Evolutionary conservation across 768 basidiomycete species (phyloP), one percentile per base, ranked within the genome.

Genomic region (Leccinum olivaceopallidum): DNA sequence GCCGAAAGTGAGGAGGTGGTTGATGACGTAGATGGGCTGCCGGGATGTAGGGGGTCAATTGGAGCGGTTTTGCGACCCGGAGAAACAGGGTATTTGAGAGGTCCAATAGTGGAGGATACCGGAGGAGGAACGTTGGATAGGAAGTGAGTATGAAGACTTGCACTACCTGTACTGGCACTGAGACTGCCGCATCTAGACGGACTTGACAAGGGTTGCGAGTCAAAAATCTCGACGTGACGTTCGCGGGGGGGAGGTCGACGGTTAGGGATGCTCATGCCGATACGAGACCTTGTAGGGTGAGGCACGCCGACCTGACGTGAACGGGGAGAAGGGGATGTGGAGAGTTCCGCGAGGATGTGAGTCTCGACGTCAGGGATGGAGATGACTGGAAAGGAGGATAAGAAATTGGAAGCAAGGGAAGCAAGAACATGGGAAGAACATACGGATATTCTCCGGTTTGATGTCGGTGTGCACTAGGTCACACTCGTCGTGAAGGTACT

Each of bases 381-480:
- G 63, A 92, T 89, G 75, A 92, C 90, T 92, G 76, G 59, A 37
- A 53, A 50, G 61, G 37, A 55, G 56, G 0, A 42, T 63, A 14
- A 60, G 62, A 42, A 60, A 63, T 50, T 18, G 55, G 67, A 67
- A 51, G 60, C 57, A 42, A 42, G 53, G 62, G 68, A 65, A 72
- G 60, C 75, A 58, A 65, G 67, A 61, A 80, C 92, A 80, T 70
- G 95, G 60, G 75, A 58, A 65, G 66, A 61, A 80, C 93, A 80
- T 71, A 95, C 94, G 78, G 61, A 97, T 94, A 71, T 97, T 97
- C 80, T 97, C 95, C 58, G 94, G 95, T 75, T 97, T 95, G 60
- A 95, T 89, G 66, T 92, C 90, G 22, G 95, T 97, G 71, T 97
- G 95, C 28, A 95, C 92, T 44, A 96, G 83, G 69, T 92, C 86